These are phyloP conservation scores for Pseudomassariella vexata DNA, from an alignment of 2,329 filamentous ascomycete genomes.

Conservation along the genomic window DNA sequence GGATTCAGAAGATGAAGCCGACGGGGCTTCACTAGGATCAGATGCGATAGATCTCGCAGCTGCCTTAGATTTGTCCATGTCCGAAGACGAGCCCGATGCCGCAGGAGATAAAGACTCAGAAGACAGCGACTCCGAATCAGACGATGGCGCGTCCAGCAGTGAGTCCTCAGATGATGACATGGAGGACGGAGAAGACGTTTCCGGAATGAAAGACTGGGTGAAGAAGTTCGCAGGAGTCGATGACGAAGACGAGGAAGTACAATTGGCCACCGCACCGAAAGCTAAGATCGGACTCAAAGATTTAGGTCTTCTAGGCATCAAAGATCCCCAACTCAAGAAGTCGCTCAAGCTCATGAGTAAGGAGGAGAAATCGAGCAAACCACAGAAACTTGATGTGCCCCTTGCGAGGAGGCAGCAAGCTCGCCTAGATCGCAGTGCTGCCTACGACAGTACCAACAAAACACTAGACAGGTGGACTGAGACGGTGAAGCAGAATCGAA, in stretches of 20 bases:
- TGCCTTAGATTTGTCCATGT: constrained; percentile 40
- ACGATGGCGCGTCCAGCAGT: constrained; percentile 35
- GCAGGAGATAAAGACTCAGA: constrained; percentile 39
- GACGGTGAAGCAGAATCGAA: constrained; percentile 88
- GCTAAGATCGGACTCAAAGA: constrained; percentile 71
- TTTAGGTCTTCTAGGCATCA: constrained; percentile 63
- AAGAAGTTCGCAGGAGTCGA: constrained; percentile 62
- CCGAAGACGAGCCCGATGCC: constrained; percentile 45
- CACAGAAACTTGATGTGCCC: constrained; percentile 74
- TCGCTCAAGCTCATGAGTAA: constrained; percentile 70
- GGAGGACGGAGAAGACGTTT: constrained; percentile 47
- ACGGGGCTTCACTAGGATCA: constrained; percentile 52
- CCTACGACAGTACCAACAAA: constrained; percentile 87
- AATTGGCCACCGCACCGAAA: constrained; percentile 48
- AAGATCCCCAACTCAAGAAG: constrained; percentile 70
- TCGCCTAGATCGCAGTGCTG: constrained; percentile 71
- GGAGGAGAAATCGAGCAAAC: constrained; percentile 50
- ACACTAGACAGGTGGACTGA: constrained; percentile 88
- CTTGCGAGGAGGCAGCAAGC: constrained; percentile 83
- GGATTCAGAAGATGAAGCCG: constrained; percentile 45
- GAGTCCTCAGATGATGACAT: constrained; percentile 34
- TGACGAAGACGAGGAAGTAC: constrained; percentile 43
- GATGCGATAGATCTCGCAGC: constrained; percentile 55
- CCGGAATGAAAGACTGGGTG: constrained; percentile 43
- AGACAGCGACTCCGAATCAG: constrained; percentile 37